Conservation (phyloP, 371 early-diverging fungal genomes). For the Mucor circinelloides region DNA sequence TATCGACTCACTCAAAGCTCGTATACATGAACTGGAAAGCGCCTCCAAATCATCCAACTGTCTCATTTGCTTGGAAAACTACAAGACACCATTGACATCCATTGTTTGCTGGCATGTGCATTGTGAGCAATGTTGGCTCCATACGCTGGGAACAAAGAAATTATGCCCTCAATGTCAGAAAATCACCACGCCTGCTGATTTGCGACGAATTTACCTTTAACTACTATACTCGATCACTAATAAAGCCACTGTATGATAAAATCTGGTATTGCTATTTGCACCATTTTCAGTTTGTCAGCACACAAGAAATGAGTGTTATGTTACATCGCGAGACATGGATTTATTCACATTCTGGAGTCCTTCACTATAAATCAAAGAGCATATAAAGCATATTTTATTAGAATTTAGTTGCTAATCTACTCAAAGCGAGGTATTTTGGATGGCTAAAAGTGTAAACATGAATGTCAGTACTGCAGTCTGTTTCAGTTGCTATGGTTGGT, state of each 20-base stretch:
- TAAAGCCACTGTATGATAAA: no score
- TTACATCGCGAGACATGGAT: no score
- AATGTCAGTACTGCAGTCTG: not conserved
- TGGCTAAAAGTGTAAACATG: not conserved
- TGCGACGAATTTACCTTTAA: slow-evolving; percentile 83
- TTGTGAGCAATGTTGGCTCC: slow-evolving; percentile 90
- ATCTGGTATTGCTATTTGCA: no score
- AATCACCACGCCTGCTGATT: slow-evolving; percentile 83
- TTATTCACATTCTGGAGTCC: no score
- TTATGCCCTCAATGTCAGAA: slow-evolving; percentile 92
- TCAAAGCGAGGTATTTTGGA: slow-evolving; percentile 2
- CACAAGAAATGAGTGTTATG: no score
- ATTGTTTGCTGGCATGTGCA: slow-evolving; percentile 94
- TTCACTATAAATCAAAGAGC: no score
- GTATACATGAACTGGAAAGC: slow-evolving; percentile 69
- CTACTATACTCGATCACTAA: not conserved
- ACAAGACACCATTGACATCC: slow-evolving; percentile 73
- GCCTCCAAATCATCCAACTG: slow-evolving; percentile 64
- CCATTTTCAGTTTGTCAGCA: no score
- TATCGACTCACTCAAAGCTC: slow-evolving; percentile 76
- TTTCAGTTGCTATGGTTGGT: not conserved
- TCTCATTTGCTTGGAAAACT: slow-evolving; percentile 82
- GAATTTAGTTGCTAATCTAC: not conserved
- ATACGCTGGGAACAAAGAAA: slow-evolving; percentile 83
- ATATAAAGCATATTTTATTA: not conserved